Evolutionary conservation across 228 moss, liverwort and hornwort genomes (phyloP).

Genomic region (Sphagnum magellanicum): DNA sequence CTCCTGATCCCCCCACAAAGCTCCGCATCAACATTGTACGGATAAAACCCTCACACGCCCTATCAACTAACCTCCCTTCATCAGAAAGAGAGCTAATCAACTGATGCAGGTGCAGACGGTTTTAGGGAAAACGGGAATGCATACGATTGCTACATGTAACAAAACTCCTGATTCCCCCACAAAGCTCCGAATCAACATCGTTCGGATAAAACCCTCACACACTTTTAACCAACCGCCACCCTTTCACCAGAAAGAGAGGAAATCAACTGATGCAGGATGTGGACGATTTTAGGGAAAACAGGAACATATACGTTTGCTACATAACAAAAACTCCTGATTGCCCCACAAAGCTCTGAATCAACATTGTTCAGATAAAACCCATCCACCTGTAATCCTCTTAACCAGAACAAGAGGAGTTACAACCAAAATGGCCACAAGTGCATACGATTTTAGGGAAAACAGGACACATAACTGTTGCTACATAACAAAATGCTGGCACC

Average conservation of each 20-base stretch:
- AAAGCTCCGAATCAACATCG: slow-evolving; percentile 46
- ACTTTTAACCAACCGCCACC: slow-evolving; percentile 6
- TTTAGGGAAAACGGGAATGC: slow-evolving; percentile 26
- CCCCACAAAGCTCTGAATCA: slow-evolving; percentile 46
- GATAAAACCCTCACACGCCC: slow-evolving; percentile 21
- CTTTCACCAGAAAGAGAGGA: not conserved
- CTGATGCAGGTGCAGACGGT: slow-evolving; percentile 8
- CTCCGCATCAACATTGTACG: slow-evolving; percentile 46
- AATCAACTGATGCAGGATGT: not conserved
- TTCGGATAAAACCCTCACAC: slow-evolving; percentile 24
- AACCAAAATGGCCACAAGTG: too few relatives aligned
- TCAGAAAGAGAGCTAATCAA: not conserved
- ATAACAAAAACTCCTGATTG: slow-evolving; percentile 5
- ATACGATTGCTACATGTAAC: slow-evolving; percentile 5
- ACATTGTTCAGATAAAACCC: slow-evolving; percentile 43
- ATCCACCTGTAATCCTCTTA: not conserved
- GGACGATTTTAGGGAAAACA: slow-evolving; percentile 28
- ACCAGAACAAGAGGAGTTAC: too few relatives aligned
- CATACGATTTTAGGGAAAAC: too few relatives aligned
- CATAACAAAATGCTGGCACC: not conserved
- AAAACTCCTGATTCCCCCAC: slow-evolving; percentile 14
- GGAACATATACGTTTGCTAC: not conserved
- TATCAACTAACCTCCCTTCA: not conserved
- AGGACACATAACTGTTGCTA: slow-evolving; percentile 1
- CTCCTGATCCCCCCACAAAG: slow-evolving; percentile 27